Evolutionary conservation across 2,329 filamentous ascomycete species (phyloP), one percentile per base, ranked within the genome.

Genomic region (Ascochyta viciae-villosae): DNA sequence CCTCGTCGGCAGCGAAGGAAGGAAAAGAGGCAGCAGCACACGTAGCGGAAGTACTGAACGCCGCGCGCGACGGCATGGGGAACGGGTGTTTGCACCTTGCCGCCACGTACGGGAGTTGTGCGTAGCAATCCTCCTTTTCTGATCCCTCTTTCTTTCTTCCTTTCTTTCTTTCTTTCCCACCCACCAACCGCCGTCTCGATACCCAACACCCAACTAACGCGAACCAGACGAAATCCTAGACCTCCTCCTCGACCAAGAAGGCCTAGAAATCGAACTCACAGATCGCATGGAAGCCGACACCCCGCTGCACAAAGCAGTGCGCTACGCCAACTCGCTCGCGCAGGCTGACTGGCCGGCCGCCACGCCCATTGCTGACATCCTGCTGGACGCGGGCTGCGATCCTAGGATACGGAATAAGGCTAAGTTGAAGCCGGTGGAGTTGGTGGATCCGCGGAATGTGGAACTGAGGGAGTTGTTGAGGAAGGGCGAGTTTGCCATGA

Each of bases 71-170:
- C 68, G 87, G 92, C 10, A 83, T 97, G 78, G 95, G 95, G 47
- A 93, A 94, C 77, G 87, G 94, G 73, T 87, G 93, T 29, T 87
- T 97, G 74, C 95, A 98, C 77, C 87, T 97, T 66, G 95, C 93
- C 45, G 94, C 94, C 29, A 83, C 86, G 27, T 88, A 87, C 63
- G 95, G 95, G 67, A 91, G 92, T 78, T 96, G 91, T 94, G 81
- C 66, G 88, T 82, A 19, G 19, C 19, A 19, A 19, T 2, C 19
- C 16, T 19, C 19, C 19, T 19, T 19, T 19, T 19, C 19, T 19
- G 19, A 19, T 19, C 19, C 3, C 15, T 13, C 19, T 13, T 23
- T 13, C 16, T 24, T 13, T n/a, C 35, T 38, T 16, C n/a, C 31
- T 34, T 4, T 35, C 16, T 35, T 13, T n/a, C 13, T 12, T 5